Base-by-base conservation (phyloP, 75 land plant genomes). In the Cryptomeria japonica region DNA sequence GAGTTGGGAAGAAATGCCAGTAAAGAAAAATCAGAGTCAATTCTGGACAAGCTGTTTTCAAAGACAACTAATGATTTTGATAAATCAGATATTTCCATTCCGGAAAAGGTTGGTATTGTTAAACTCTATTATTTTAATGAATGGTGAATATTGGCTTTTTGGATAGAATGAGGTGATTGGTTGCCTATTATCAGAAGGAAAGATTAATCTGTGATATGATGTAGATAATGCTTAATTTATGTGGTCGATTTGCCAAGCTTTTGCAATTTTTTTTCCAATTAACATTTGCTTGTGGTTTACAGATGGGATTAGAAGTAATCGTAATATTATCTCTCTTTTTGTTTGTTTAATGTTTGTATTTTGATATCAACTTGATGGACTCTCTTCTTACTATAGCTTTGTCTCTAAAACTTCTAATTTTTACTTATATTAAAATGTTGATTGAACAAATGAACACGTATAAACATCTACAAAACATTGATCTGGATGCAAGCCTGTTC, bases 1-100 rank as follows among this genome's bases (percentile, higher is more conserved):
- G 76, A 87, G 64, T 15, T 32, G 31, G 28, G 46, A n/a, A 46
- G 64, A 7, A 86, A 41, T 51, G 28, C 84, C 10, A 77, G 13
- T 38, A 79, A 88, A 19, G 91, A 87, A 31, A 77, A 84, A 46
- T 61, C 91, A 1, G 76, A 75, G 49, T 86, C 93, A 76, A 90
- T 94, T 79, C 83, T 94, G 11, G 93, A 94, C 25, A 93, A 91
- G 70, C 87, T 93, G 47, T 94, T 94, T 87, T 89, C 84, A 22
- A 87, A 64, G 88, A 84, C 90, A 41, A 19, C 89, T 53, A 5
- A 64, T 53, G 86, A 84, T 51, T 55, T 84, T 84, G 68, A 55
- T 34, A 84, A 84, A 55, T 11, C 19, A 7, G 86, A 84, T 53
- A 51, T 84, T 84, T 12, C 58, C 39, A 55, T 53, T 34, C 55